Evolutionary conservation across 2,329 filamentous ascomycete genomes (phyloP), one percentile per base, ranked within the genome.

Genomic region (Cylindrodendrum hubeiense): DNA sequence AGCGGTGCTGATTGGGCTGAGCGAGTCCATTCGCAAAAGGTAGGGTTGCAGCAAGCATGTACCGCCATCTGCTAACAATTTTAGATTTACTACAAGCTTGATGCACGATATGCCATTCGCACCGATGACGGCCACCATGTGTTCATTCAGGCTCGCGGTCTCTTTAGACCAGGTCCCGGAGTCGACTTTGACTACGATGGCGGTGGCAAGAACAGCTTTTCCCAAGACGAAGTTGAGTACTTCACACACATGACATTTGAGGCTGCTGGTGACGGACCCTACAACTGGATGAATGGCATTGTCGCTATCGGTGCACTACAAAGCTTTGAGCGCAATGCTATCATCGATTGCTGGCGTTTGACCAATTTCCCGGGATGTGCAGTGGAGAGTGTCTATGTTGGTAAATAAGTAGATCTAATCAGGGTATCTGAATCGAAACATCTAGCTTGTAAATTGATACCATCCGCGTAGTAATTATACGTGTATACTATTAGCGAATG

Each of bases 201-300:
- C 13, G 53, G 49, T 8, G 30, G 24, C 6, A 33, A 55, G 5
- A 30, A 43, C 15, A 47, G 33, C n/a, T 61, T 22, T 15, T 55
- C 51, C 6, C 59, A 61, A 19, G 51, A 61, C 12, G 30, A 61
- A 19, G 59, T 61, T 10, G 59, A 61, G 26, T 61, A 55, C 33
- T 61, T 61, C 28, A 50, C 51, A 8, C 59, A 61, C 9, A 50
- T 61, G 3, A 61, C 43, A n/a, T 61, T 55, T 43, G 59, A 61
- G n/a, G 59, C 59, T 10, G 50, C 59, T 1, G 51, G 59, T 0
- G 17, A 55, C n/a, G 59, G 59, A 7, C 51, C 59, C 7, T 61
- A 55, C n/a, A 61, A 61, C 12, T 61, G 59, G 59, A 61, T 61
- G 59, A 61, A 61, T 43, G 59, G 59, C 3, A 55, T 61, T n/a